A percentile compares a stretch with the other conserved stretches of the same genome.
These are phyloP conservation scores for Diaporthe australafricana DNA, from an alignment of 2,329 filamentous ascomycete species.

Conservation along the genomic window DNA sequence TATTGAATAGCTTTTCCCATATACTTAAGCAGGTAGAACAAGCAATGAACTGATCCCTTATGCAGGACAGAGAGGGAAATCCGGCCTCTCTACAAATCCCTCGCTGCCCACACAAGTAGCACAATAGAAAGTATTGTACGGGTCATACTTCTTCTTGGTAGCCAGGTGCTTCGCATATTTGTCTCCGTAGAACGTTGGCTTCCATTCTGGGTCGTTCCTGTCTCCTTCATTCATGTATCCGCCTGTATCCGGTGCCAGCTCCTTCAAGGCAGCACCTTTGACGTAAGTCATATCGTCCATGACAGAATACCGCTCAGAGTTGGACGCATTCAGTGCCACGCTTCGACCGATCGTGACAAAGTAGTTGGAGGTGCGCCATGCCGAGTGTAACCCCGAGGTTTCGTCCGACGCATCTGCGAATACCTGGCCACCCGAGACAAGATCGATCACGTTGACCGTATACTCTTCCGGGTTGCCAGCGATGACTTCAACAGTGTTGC, in stretches of 20 bases:
- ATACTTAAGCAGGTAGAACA: not conserved
- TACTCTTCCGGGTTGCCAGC: not conserved
- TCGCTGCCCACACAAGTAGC: slow-evolving; percentile 1
- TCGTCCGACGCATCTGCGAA: not conserved
- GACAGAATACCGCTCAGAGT: not conserved
- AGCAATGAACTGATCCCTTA: not conserved
- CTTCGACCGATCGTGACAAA: not conserved
- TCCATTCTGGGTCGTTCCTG: slow-evolving; percentile 46
- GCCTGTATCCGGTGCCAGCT: slow-evolving; percentile 32
- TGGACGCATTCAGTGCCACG: not conserved
- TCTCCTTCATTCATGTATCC: slow-evolving; percentile 55
- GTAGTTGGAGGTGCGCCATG: not conserved
- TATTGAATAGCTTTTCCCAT: too few species aligned
- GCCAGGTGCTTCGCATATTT: slow-evolving; percentile 46
- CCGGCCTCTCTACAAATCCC: not conserved
- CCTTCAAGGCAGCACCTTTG: slow-evolving; percentile 1
- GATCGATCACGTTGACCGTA: not conserved
- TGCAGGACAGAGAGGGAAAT: not conserved
- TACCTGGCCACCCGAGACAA: slow-evolving; percentile 10
- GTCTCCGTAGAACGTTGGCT: slow-evolving; percentile 46
- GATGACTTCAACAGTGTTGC: not conserved
- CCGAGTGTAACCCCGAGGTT: not conserved
- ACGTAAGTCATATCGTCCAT: not conserved
- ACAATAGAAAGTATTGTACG: slow-evolving; percentile 31
- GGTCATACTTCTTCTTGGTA: slow-evolving; percentile 55